phyloP scores from a whole-genome alignment of 2,329 filamentous ascomycete genomes.

The Ophiocordyceps camponoti-rufipedis region DNA sequence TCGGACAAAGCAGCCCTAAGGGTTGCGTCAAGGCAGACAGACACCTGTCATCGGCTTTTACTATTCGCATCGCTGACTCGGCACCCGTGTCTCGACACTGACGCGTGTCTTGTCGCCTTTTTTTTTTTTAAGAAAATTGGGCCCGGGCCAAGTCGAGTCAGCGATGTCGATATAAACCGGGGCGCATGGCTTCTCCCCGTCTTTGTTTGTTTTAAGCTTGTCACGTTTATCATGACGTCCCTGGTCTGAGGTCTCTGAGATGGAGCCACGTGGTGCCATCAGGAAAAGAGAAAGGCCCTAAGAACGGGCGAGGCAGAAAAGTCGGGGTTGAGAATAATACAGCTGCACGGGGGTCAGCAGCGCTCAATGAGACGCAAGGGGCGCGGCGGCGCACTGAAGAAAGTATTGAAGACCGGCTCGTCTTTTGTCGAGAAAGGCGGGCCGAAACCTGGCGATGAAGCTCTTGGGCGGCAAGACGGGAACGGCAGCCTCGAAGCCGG shows the following conservation, averaged over 20 bases:
- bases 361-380: neutral
- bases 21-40: neutral
- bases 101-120: neutral
- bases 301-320: conserved; percentile 8
- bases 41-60: neutral
- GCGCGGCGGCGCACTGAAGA: conserved; percentile 53
- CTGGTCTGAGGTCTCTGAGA: no score
- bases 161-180: neutral
- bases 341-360: conserved; percentile 5
- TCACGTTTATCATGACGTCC: neutral
- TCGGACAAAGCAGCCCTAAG: neutral
- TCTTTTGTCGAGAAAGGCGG: conserved; percentile 70
- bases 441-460: conserved; percentile 68
- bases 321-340: conserved; percentile 7
- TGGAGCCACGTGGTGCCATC: neutral
- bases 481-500: conserved; percentile 66
- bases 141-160: neutral
- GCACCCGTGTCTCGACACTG: neutral
- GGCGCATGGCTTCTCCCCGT: neutral
- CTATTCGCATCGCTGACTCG: neutral
- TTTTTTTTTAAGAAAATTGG: no score
- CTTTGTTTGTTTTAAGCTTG: neutral
- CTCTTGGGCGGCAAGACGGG: conserved; percentile 86
- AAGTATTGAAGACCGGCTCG: conserved; percentile 78
- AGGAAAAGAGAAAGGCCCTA: conserved; percentile 8